Conservation (phyloP, 164 flowering plant species). For the Santalum album region DNA sequence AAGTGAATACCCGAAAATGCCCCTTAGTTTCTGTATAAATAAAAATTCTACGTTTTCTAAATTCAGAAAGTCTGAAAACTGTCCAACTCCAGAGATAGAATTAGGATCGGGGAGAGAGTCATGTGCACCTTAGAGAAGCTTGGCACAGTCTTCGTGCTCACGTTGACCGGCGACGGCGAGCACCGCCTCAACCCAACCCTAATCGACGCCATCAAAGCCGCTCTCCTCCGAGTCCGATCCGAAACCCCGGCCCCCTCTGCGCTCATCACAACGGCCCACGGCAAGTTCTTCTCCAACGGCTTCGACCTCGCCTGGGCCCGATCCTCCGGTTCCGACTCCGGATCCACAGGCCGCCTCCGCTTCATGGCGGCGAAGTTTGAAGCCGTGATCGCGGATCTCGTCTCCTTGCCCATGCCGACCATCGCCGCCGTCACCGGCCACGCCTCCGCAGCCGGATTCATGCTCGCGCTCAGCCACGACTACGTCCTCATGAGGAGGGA, state of each 20-base stretch:
- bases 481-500: constrained; percentile 67
- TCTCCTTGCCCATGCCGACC: constrained; percentile 78
- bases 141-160: constrained; percentile 26
- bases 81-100: too few relatives aligned
- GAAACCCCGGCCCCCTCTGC: constrained; percentile 20
- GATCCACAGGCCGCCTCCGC: constrained; percentile 11
- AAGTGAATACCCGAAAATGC: too few relatives aligned
- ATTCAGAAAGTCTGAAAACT: too few relatives aligned
- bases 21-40: too few relatives aligned
- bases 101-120: too few relatives aligned
- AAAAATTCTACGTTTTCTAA: too few relatives aligned
- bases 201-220: constrained; percentile 27
- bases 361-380: constrained; percentile 24
- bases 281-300: constrained; percentile 88
- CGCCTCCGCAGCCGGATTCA: constrained; percentile 73
- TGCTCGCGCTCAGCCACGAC: constrained; percentile 68
- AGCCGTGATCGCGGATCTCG: constrained; percentile 34
- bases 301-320: constrained; percentile 64
- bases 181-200: constrained; percentile 47
- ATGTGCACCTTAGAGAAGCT: constrained; percentile 28
- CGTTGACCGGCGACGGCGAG: constrained; percentile 36
- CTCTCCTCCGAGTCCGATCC: constrained; percentile 22
- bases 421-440: constrained; percentile 83
- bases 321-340: constrained; percentile 9
- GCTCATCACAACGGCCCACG: constrained; percentile 65